Evolutionary conservation across 257 asterid species (phyloP).

Genomic region (Ajuga chamaepitys): DNA sequence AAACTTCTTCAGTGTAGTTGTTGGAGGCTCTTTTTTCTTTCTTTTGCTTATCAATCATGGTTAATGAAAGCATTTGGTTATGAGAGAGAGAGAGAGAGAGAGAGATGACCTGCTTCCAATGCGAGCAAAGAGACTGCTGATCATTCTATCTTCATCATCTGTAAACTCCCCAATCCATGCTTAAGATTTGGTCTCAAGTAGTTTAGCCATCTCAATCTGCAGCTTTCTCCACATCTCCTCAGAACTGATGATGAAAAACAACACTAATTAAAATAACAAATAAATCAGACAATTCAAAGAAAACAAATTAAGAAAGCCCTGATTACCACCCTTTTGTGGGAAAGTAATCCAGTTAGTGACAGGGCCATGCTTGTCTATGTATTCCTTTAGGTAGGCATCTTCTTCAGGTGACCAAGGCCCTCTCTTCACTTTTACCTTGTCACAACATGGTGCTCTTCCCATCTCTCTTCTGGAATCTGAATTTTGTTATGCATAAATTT

Average conservation of each 20-base stretch:
- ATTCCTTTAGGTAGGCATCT: slow-evolving; percentile 63
- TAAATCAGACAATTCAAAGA: no score
- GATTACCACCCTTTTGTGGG: slow-evolving; percentile 65
- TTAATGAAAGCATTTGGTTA: no score
- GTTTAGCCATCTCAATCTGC: slow-evolving; percentile 86
- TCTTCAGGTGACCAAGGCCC: slow-evolving; percentile 95
- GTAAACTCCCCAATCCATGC: slow-evolving; percentile 91
- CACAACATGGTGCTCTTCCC: slow-evolving; percentile 90
- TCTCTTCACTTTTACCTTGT: slow-evolving; percentile 71
- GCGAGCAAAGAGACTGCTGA: slow-evolving; percentile 63
- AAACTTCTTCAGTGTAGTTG: no score
- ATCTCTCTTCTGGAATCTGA: slow-evolving; percentile 36
- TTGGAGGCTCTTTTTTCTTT: no score
- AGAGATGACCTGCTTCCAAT: slow-evolving; percentile 79
- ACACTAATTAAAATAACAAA: neutral
- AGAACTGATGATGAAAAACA: slow-evolving; percentile 29
- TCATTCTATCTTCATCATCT: slow-evolving; percentile 67
- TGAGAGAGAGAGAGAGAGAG: no score
- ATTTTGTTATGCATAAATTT: no score
- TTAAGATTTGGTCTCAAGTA: slow-evolving; percentile 81
- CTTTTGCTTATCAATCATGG: no score
- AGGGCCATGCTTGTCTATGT: slow-evolving; percentile 65
- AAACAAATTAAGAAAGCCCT: neutral
- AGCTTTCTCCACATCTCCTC: slow-evolving; percentile 80
- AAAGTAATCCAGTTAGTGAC: slow-evolving; percentile 88